Evolutionary conservation across 2,329 filamentous ascomycete species (phyloP), one percentile per base, ranked within the genome.

Genomic region (Pyrenophora teres): DNA sequence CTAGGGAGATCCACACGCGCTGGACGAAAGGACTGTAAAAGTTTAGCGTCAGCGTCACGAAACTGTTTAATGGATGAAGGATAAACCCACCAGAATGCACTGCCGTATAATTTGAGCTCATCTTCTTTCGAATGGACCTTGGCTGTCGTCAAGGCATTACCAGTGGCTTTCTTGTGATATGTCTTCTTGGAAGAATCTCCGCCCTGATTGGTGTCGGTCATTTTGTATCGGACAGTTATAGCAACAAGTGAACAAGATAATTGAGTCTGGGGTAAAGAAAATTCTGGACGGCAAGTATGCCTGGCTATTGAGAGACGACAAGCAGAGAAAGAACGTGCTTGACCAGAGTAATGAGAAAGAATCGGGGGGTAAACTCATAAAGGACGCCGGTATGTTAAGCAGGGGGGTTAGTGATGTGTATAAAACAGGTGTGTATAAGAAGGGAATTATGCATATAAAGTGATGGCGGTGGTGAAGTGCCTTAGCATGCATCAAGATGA

Each of bases 1-100:
- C 90, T 31, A 96, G 80, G 1, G 90, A 88, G 58, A 96, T 94
- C 91, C 91, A 96, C 21, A 94, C 88, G 15, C 90, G 85, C 69
- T 95, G 90, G 1, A 91, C 90, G 69, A 93, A 94, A 21, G 90
- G 90, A 67, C 88, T 89, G 33, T 9, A 2, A 15, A 10, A 18
- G 15, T 30, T 68, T 57, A 67, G 56, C 15, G 25, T 15, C 33
- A 21, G 37, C 25, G 10, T 8, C 10, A 50, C 61, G 56, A 60
- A 52, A 54, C 15, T 37, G 35, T 35, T 6, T 39, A n/a, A 13
- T 12, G 3, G 31, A 38, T 21, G 23, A 36, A 13, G 23, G 27
- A 6, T 15, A 19, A 50, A 38, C 78, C 64, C 77, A 90, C 89
- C 91, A 95, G 72, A 92, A 94, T 70, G 89, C 92, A 63, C 87